phyloP scores from a whole-genome alignment of 2,329 filamentous ascomycete species.

The Aspergillus aculeatinus region DNA sequence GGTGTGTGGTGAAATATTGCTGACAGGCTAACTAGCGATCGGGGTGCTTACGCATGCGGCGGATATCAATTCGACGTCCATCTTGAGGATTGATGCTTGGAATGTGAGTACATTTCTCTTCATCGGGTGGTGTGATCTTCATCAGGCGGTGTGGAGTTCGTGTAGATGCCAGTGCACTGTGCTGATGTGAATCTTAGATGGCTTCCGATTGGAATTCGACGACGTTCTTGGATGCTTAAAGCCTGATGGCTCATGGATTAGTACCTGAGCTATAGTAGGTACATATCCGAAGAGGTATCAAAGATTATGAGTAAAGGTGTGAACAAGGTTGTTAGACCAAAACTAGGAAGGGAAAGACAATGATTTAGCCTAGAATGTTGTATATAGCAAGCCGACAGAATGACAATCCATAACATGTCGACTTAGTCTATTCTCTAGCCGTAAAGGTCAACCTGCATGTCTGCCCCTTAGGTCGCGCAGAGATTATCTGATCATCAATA shows the following conservation, averaged over 20 bases:
- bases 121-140: not conserved
- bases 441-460: conserved; percentile 53
- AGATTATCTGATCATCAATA: conserved; percentile 68
- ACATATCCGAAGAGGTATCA: too few species aligned
- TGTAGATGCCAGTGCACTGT: not conserved
- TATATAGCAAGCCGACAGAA: too few species aligned
- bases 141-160: too few species aligned
- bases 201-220: conserved; percentile 24
- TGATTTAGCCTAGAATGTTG: too few species aligned
- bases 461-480: conserved; percentile 61
- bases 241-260: not conserved
- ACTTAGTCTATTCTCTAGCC: not conserved
- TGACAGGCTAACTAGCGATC: conserved; percentile 15
- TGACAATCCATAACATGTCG: too few species aligned
- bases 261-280: too few species aligned
- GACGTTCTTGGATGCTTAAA: conserved; percentile 3
- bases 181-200: conserved; percentile 14
- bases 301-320: too few species aligned
- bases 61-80: conserved; percentile 9
- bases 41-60: conserved; percentile 19
- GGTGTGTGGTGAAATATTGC: too few species aligned
- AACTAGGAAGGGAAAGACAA: too few species aligned
- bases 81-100: conserved; percentile 28
- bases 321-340: too few species aligned
- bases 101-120: conserved; percentile 20